Evolutionary conservation across 2,329 filamentous ascomycete species (phyloP).

Genomic region (Clonostachys rosea): DNA sequence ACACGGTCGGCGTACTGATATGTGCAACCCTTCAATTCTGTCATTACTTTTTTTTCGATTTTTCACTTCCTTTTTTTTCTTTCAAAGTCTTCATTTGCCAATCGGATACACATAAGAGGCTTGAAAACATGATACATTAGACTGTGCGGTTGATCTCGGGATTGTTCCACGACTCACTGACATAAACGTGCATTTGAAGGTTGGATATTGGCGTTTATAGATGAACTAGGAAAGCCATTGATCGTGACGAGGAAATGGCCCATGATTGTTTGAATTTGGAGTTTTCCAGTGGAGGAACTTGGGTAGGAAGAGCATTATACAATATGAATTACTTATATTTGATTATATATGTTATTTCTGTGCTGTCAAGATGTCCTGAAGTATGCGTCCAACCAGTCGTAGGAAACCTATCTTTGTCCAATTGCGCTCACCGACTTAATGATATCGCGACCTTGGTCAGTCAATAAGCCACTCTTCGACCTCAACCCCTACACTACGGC

Average conservation of each 20-base stretch:
- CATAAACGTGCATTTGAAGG: neutral
- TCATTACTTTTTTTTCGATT: neutral
- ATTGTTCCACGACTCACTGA: neutral
- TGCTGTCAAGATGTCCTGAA: neutral
- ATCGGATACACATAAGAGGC: too few relatives aligned
- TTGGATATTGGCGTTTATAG: too few relatives aligned
- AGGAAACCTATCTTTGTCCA: neutral
- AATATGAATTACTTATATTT: neutral
- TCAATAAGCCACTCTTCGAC: slow-evolving; percentile 73
- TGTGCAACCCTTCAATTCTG: too few relatives aligned
- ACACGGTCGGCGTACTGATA: too few relatives aligned
- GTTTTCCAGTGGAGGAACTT: neutral
- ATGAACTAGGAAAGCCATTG: too few relatives aligned
- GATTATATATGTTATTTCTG: neutral
- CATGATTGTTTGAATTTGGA: too few relatives aligned
- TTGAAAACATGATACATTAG: neutral
- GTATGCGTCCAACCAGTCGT: neutral
- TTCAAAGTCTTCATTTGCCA: too few relatives aligned
- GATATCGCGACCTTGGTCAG: slow-evolving; percentile 21
- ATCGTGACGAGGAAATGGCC: too few relatives aligned
- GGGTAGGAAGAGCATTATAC: neutral
- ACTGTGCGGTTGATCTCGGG: neutral
- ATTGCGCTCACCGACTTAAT: neutral
- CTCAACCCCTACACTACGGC: slow-evolving; percentile 71
- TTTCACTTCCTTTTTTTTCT: neutral